Evolutionary conservation across 1,284 basidiomycete genomes (phyloP), one percentile per base, ranked within the genome.

Genomic region (Trametes polyzona): DNA sequence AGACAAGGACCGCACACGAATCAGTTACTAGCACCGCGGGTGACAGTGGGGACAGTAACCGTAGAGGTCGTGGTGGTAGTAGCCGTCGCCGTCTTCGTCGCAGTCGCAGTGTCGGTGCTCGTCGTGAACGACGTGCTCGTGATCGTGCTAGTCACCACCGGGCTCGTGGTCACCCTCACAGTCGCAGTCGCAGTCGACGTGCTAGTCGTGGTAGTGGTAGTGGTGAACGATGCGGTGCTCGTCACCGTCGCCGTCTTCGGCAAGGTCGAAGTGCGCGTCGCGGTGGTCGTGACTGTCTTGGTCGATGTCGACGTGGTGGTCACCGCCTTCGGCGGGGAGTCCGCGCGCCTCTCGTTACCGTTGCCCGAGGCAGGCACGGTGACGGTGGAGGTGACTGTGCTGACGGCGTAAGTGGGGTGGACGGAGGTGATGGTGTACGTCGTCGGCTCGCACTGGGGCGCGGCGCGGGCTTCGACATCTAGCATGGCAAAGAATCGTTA

Each of bases 41-140:
- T 44, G 9, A 44, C 43, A 21, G 43, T 44, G 24, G 43, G 43
- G 4, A 44, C 43, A 11, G 40, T 52, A 26, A 35, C 50, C 9
- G 50, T 52, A 19, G 11, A 10, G 7, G 16, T 19, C 0, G 30
- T 32, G 0, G 50, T 43, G 41, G 39, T 44, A 3, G 50, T 52
- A 21, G 50, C 9, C 1, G 43, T 32, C 1, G 19, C 10, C 14
- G 50, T 44, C 49, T 9, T 24, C 29, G 49, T 51, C 21, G 23
- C 40, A 1, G 39, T 33, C 12, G 7, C 30, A 1, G 40, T 51
- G 21, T 36, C 50, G 11, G 50, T 43, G n/a, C 5, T n/a, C 21
- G 41, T 44, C 24, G n/a, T 33, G 23, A 37, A 43, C n/a, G 27
- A 16, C 23, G 50, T 52, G 33, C 24, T 43, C 41, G 50, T 52